Evolutionary conservation across 2,329 filamentous ascomycete species (phyloP), one percentile per base, ranked within the genome.

Genomic region (Metarhizium album): DNA sequence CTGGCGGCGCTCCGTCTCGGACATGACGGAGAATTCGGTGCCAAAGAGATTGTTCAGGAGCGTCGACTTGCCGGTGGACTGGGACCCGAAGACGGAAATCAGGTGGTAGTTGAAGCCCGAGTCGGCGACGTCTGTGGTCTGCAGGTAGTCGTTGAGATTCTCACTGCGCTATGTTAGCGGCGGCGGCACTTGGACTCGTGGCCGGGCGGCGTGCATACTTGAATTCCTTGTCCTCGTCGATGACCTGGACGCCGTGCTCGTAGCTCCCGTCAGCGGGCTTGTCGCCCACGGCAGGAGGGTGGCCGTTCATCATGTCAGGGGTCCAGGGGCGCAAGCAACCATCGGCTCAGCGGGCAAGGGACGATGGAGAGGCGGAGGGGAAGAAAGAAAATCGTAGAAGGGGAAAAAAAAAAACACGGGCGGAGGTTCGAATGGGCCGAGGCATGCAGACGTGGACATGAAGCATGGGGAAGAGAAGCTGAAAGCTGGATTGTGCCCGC

Each of bases 41-140:
- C 89, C 88, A 67, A 98, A 98, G 52, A 98, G 83, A 70, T 91
- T 78, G 74, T 98, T 98, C 57, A 98, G 82, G 45, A 98, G 79
- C 5, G 93, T 98, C 45, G 93, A 97, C 74, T 98, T 98, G 60
- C 93, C 93, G 35, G 93, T 98, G 22, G 93, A 97, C 75, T 98
- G 93, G 52, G 91, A 97, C 42, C 93, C 93, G 68, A 98, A 98
- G 63, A 98, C 93, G 62, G 91, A 96, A 66, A 98, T 96, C 64
- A 98, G 82, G 70, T 98, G 93, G 73, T 98, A 98, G 74, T 97
- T 95, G 80, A 98, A 98, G 64, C 93, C 93, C 56, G 90, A 83
- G 54, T 87, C 83, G 59, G 89, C 86, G 60, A 95, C 83, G 62
- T 86, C 78, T 66, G 90, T 87, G 57, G 83, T 73, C 58, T 80